Evolutionary conservation across 192 early-diverging fungal genomes (phyloP), one percentile per base, ranked within the genome.

Genomic region (Backusella psychrophila): DNA sequence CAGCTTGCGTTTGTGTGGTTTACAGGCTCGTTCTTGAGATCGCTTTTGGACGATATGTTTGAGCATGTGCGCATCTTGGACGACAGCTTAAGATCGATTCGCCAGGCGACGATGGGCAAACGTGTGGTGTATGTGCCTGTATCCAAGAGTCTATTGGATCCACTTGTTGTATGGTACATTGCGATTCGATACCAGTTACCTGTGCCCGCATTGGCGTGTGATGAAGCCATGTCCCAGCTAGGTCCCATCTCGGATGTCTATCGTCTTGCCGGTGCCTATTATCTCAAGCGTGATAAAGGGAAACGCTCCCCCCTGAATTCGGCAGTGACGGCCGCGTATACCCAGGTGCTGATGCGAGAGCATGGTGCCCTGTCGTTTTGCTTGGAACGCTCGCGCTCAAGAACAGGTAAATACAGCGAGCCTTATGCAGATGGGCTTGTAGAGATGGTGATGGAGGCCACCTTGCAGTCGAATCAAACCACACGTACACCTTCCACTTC

Each of bases 101-200:
- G 78, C 34, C 38, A 79, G 4, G 35, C 71, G 9, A 83, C 72
- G 4, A 68, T 73, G 65, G 81, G 81, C 3, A 83, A 83, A 17
- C 77, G 81, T 6, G 76, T 83, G 33, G 78, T 83, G 1, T 83
- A 83, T 79, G 75, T 83, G 1, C 81, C 81, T n/a, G 78, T 83
- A 0, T 44, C 75, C 11, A 83, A 83, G 34, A 79, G 77, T 65
- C n/a, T 83, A 0, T n/a, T 83, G 6, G 81, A 83, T 49, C 78
- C 81, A 3, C 71, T 83, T 15, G 21, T 83, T 0, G 77, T 83
- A 12, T 83, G 81, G 81, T 83, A 78, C 36, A 76, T 79, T 9
- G 66, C 75, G 0, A 78, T 83, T 17, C 75, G 77, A 44, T 83
- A 83, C 46, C 74, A 79, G 23, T 41, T 83, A 3, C 81, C 81